Conservation (phyloP, 257 asterid species). For the Forsythia viridissima region DNA sequence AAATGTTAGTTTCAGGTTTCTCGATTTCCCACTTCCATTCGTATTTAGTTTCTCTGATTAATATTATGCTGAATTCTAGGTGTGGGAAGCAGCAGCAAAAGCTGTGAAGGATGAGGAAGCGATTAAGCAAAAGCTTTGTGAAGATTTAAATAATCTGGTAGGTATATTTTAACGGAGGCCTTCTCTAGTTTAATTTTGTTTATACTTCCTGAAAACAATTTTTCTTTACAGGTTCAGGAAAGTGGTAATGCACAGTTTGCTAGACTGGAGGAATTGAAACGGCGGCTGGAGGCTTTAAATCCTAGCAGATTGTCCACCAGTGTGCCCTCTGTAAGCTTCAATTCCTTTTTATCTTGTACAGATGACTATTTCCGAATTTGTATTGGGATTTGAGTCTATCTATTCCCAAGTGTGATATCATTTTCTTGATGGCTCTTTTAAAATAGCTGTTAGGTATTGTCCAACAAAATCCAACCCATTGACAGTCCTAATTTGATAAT, state of each 20-base stretch:
- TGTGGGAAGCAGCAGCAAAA: conserved; percentile 75
- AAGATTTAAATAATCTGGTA: conserved; percentile 72
- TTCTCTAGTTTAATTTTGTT: conserved; percentile 13
- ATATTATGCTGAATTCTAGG: conserved; percentile 41
- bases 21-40: not conserved
- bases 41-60: conserved; percentile 17
- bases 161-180: conserved; percentile 8
- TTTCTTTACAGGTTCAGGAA: conserved; percentile 70
- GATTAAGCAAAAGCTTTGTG: conserved; percentile 69
- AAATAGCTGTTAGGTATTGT: conserved; percentile 1
- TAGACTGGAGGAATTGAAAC: conserved; percentile 90
- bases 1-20: not conserved
- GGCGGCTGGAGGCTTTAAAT: conserved; percentile 82
- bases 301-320: conserved; percentile 68
- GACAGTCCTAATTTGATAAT: not conserved
- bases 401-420: conserved; percentile 6
- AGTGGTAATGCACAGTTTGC: conserved; percentile 71
- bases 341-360: conserved; percentile 18
- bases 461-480: conserved; percentile 7
- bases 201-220: conserved; percentile 11
- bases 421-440: conserved; percentile 7
- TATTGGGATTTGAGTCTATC: not conserved
- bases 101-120: conserved; percentile 81
- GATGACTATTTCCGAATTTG: conserved; percentile 4
- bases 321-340: conserved; percentile 46